phyloP scores from a whole-genome alignment of 1,284 basidiomycete species.

The Moesziomyces globuligerus region DNA sequence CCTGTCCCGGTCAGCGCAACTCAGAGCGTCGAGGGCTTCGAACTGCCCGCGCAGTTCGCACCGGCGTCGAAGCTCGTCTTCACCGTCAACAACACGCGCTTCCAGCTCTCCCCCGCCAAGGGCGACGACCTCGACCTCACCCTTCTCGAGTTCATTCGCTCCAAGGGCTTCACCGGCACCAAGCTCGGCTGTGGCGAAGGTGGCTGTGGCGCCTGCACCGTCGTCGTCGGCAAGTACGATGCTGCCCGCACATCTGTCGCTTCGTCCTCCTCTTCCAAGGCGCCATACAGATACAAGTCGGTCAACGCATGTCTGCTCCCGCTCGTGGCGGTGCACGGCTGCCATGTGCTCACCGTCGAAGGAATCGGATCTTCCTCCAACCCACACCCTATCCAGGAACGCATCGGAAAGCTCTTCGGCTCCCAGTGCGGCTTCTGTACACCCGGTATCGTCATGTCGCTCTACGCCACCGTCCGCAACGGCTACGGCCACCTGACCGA shows the following conservation, averaged over 20 bases:
- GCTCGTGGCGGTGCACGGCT: slow-evolving; percentile 64
- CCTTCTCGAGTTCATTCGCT: slow-evolving; percentile 67
- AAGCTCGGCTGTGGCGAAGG: slow-evolving; percentile 68
- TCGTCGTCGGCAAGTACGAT: slow-evolving; percentile 55
- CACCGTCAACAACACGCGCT: slow-evolving; percentile 47
- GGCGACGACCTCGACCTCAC: slow-evolving; percentile 56
- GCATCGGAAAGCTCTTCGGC: slow-evolving; percentile 66
- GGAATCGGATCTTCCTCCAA: slow-evolving; percentile 64
- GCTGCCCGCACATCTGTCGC: slow-evolving; percentile 1
- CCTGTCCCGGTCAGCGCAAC: slow-evolving; percentile 17
- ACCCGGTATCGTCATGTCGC: slow-evolving; percentile 67
- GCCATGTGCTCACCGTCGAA: slow-evolving; percentile 68
- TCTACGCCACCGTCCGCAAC: slow-evolving; percentile 67
- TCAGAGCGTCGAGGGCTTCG: slow-evolving; percentile 36
- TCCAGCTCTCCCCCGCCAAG: slow-evolving; percentile 33
- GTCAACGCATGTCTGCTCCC: slow-evolving; percentile 69
- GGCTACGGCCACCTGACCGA: slow-evolving; percentile 59
- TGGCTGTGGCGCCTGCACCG: slow-evolving; percentile 68
- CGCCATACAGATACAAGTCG: slow-evolving; percentile 61
- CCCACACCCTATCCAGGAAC: slow-evolving; percentile 68
- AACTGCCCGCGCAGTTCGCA: slow-evolving; percentile 29
- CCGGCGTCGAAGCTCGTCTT: slow-evolving; percentile 43
- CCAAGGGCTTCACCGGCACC: slow-evolving; percentile 66
- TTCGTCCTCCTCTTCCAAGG: slow-evolving; percentile 11
- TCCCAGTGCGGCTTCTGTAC: slow-evolving; percentile 67